A percentile compares a stretch with the other conserved stretches of the same genome.
Evolutionary conservation across 2,329 filamentous ascomycete genomes (phyloP).

Genomic region (Colletotrichum horii): DNA sequence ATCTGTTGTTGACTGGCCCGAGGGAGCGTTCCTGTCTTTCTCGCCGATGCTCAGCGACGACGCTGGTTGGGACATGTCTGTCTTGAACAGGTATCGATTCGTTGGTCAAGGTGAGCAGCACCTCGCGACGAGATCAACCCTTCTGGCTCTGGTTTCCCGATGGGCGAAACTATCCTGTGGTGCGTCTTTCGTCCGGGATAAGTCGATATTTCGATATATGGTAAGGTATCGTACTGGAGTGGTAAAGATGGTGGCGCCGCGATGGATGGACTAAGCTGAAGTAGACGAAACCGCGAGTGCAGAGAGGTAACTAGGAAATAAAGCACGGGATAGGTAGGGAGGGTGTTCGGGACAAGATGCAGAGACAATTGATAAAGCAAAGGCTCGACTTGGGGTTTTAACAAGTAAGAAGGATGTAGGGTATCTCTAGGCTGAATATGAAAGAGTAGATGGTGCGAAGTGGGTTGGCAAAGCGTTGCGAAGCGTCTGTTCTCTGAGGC

Average conservation of each 20-base stretch:
- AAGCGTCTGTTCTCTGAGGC: not conserved
- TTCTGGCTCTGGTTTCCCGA: not conserved
- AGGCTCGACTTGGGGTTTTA: not conserved
- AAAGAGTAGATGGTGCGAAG: not conserved
- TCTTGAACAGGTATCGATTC: not conserved
- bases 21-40: not conserved
- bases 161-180: not conserved
- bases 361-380: not conserved
- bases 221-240: not conserved
- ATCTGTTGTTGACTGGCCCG: not conserved
- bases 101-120: not conserved
- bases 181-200: not conserved
- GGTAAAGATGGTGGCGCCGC: not conserved
- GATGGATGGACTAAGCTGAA: not conserved
- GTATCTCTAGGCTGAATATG: not conserved
- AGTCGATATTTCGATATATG: not conserved
- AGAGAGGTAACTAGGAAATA: not conserved
- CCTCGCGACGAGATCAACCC: not conserved
- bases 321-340: not conserved
- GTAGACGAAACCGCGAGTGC: not conserved
- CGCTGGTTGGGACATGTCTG: conserved; percentile 1
- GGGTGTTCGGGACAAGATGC: not conserved
- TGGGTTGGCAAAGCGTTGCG: not conserved
- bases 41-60: not conserved
- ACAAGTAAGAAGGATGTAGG: not conserved